Conservation (phyloP, 2,329 filamentous ascomycete species). For the Cladosporium sp. region DNA sequence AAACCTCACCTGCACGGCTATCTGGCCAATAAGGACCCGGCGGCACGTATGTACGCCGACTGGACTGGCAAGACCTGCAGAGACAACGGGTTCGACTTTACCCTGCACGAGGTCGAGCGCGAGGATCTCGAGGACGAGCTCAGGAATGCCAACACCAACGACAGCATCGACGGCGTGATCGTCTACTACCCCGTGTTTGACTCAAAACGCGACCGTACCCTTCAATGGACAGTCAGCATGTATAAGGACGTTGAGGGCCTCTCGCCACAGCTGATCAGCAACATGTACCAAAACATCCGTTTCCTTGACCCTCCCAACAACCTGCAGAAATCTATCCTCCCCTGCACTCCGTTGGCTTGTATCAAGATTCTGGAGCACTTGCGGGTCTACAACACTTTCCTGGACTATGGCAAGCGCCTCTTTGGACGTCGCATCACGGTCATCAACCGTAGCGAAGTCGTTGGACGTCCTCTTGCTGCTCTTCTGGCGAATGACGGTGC, state of each 20-base stretch:
- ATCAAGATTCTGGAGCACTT: constrained; percentile 96
- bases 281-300: constrained; percentile 99
- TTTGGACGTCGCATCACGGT: constrained; percentile 94
- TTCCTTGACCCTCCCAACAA: constrained; percentile 77
- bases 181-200: constrained; percentile 99
- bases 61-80: constrained; percentile 95
- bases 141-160: constrained; percentile 74
- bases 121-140: constrained; percentile 87
- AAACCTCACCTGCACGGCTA: constrained; percentile 82
- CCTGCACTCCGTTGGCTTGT: constrained; percentile 90
- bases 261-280: constrained; percentile 89
- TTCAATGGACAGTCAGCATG: constrained; percentile 88
- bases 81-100: constrained; percentile 90
- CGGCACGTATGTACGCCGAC: constrained; percentile 87
- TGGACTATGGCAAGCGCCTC: constrained; percentile 86
- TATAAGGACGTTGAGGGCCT: constrained; percentile 94
- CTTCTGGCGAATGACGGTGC: constrained; percentile 94
- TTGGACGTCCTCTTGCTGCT: constrained; percentile 85
- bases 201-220: constrained; percentile 82
- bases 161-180: constrained; percentile 76
- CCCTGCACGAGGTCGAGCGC: constrained; percentile 75
- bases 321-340: constrained; percentile 81
- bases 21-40: constrained; percentile 84
- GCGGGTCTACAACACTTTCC: constrained; percentile 91
- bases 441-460: constrained; percentile 93